Conservation (phyloP, 208 protist genomes). For the Trypanosoma scelopori region DNA sequence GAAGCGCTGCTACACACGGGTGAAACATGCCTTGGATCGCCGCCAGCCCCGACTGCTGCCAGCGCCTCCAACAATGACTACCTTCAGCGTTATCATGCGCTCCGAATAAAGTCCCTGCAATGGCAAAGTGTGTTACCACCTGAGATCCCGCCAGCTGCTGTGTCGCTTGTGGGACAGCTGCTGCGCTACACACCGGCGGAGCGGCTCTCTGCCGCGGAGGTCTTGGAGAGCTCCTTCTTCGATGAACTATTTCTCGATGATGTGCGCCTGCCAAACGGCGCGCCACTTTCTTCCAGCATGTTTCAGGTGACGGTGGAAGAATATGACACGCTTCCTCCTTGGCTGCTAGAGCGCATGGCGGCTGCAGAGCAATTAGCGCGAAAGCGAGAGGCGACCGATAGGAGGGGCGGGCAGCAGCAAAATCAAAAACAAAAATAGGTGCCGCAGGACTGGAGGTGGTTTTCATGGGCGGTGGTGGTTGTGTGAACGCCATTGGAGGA, state of each 20-base stretch:
- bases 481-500: too few species aligned
- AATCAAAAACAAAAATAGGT: not conserved
- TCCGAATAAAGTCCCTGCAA: conserved; percentile 94
- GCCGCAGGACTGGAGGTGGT: too few species aligned
- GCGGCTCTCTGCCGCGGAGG: conserved; percentile 96
- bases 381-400: not conserved
- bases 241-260: conserved; percentile 82
- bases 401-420: not conserved
- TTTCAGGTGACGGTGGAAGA: conserved; percentile 61
- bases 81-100: conserved; percentile 93
- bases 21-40: conserved; percentile 12
- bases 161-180: conserved; percentile 96
- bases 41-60: not conserved
- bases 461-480: too few species aligned
- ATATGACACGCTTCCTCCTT: conserved; percentile 13
- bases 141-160: conserved; percentile 83
- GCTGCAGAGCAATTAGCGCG: conserved; percentile 7
- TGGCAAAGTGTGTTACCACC: conserved; percentile 91
- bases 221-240: conserved; percentile 98
- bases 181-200: conserved; percentile 95
- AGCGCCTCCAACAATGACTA: conserved; percentile 28
- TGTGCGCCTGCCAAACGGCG: conserved; percentile 48
- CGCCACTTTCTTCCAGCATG: conserved; percentile 59
- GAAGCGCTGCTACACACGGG: conserved; percentile 53
- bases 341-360: conserved; percentile 29